Conservation (phyloP, 192 early-diverging fungal species). For the Linnemannia exigua region DNA sequence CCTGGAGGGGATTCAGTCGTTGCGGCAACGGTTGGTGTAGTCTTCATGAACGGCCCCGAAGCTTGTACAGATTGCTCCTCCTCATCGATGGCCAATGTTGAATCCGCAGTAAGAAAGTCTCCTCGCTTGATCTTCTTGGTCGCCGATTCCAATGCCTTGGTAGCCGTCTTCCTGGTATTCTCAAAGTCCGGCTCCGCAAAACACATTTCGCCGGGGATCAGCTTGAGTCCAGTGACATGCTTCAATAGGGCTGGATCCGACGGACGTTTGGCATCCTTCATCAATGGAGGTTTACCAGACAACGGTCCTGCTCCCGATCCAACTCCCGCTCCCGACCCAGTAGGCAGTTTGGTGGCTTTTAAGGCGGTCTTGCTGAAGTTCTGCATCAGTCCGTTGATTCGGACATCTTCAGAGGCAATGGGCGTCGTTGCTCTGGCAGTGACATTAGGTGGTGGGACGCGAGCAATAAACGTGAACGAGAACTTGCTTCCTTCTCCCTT, state of each 20-base stretch:
- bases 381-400: constrained; percentile 29
- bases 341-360: neutral
- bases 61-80: neutral
- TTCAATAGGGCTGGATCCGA: constrained; percentile 9
- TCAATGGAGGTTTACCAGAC: neutral
- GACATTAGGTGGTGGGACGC: constrained; percentile 53
- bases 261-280: constrained; percentile 11
- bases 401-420: constrained; percentile 43
- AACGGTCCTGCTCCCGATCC: neutral
- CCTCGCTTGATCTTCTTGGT: constrained; percentile 25
- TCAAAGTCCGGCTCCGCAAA: constrained; percentile 30
- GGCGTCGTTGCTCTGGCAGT: constrained; percentile 62
- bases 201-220: constrained; percentile 48
- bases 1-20: neutral
- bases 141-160: constrained; percentile 22
- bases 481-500: constrained; percentile 82
- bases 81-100: constrained; percentile 9
- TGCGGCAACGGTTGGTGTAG: neutral
- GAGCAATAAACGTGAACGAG: constrained; percentile 76
- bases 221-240: constrained; percentile 46
- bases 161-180: constrained; percentile 18
- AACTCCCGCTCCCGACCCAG: neutral
- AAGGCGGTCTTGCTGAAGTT: neutral
- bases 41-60: too few species aligned
- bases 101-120: constrained; percentile 22